Conservation (phyloP, 2,329 filamentous ascomycete species). For the Thelonectria blattea region DNA sequence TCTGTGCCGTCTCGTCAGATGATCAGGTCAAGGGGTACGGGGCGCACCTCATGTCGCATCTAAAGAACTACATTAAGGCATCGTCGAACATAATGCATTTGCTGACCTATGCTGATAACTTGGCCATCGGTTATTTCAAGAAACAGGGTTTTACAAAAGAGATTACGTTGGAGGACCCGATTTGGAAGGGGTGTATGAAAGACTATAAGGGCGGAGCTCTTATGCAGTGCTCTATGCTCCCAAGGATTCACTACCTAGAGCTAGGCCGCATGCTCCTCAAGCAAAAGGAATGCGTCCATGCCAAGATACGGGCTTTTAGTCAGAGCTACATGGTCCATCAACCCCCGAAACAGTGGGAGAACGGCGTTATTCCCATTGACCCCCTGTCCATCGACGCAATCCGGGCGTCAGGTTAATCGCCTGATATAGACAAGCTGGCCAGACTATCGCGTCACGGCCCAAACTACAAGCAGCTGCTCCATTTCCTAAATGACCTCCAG, state of each 20-base stretch:
- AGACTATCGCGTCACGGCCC: conserved; percentile 94
- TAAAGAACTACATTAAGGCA: conserved; percentile 98
- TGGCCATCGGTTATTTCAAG: conserved; percentile 89
- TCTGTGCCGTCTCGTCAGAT: conserved; percentile 95
- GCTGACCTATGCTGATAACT: conserved; percentile 97
- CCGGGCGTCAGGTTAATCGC: conserved; percentile 90
- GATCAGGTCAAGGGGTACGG: conserved; percentile 99
- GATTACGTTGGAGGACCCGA: conserved; percentile 84
- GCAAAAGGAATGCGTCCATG: conserved; percentile 92
- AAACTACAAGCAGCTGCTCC: conserved; percentile 92
- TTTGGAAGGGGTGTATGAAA: conserved; percentile 99
- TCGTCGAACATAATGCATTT: conserved; percentile 98
- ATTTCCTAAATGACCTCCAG: conserved; percentile 92
- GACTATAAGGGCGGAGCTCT: conserved; percentile 98
- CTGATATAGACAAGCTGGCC: conserved; percentile 96
- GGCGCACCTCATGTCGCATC: conserved; percentile 95
- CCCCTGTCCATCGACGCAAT: conserved; percentile 87
- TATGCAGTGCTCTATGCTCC: conserved; percentile 99
- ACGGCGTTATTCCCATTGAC: conserved; percentile 76
- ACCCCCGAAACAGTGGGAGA: conserved; percentile 86
- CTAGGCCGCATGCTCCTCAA: conserved; percentile 91
- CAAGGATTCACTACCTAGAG: conserved; percentile 91
- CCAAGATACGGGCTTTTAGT: conserved; percentile 52
- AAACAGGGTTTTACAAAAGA: conserved; percentile 99
- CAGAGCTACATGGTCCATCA: conserved; percentile 64